Conservation (phyloP, 2,329 filamentous ascomycete genomes). For the Fusarium keratoplasticum region DNA sequence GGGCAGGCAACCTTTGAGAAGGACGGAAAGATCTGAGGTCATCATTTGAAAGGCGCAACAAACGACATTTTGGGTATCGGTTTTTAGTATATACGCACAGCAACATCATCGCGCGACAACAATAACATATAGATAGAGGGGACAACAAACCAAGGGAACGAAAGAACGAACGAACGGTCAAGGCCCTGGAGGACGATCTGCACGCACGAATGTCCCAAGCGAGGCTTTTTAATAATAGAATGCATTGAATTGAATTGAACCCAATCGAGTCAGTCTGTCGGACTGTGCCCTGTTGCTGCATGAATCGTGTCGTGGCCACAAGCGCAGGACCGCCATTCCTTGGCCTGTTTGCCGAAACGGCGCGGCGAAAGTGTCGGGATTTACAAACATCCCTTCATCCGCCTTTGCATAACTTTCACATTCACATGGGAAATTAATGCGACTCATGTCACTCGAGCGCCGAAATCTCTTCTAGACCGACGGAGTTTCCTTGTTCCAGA, state of each 20-base stretch:
- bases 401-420: neutral
- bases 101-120: neutral
- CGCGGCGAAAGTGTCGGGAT: neutral
- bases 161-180: neutral
- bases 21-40: neutral
- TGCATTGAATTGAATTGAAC: neutral
- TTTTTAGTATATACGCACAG: neutral
- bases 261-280: neutral
- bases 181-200: neutral
- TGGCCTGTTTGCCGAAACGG: neutral
- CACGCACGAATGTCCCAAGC: neutral
- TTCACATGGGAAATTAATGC: neutral
- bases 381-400: neutral
- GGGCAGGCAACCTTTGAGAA: neutral
- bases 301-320: neutral
- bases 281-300: neutral
- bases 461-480: neutral
- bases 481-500: slow-evolving; percentile 27
- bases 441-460: neutral
- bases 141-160: neutral
- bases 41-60: neutral
- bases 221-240: slow-evolving; percentile 10
- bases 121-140: slow-evolving; percentile 4
- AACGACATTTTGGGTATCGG: neutral
- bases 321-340: neutral